A percentile compares a stretch with the other conserved stretches of the same genome.
Conservation (phyloP, 78 protist species). For the Dictyostelium capitatum region DNA sequence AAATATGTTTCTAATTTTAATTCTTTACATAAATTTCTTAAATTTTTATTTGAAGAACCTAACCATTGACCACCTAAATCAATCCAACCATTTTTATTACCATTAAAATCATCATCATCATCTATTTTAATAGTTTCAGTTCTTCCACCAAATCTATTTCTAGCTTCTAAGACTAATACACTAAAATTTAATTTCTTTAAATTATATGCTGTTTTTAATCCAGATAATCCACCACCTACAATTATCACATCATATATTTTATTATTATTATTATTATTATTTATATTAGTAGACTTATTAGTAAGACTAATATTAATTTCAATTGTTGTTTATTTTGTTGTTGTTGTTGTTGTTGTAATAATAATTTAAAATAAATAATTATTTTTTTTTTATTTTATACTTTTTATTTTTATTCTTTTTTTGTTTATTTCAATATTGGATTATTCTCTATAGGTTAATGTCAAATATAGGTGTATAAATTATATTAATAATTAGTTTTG, state of each 20-base stretch:
- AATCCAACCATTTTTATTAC: constrained; percentile 36
- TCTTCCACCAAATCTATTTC: constrained; percentile 60
- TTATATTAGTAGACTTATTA: no score
- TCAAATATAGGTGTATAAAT: no score
- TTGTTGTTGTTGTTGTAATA: no score
- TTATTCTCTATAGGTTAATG: no score
- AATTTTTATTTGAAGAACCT: background rate
- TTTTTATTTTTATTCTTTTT: background rate
- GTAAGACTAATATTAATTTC: no score
- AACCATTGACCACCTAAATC: constrained; percentile 78
- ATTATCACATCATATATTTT: background rate
- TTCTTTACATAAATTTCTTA: background rate
- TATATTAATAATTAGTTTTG: no score
- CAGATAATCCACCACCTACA: background rate
- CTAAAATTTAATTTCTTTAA: background rate
- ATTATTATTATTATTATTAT: background rate
- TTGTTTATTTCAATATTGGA: no score
- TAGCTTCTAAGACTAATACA: background rate
- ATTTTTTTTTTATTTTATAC: no score
- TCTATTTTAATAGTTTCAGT: background rate
- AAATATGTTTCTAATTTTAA: constrained; percentile 8
- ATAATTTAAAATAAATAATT: no score
- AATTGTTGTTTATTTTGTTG: no score
- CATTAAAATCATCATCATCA: no score
- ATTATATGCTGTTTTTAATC: background rate